Evolutionary conservation across 768 basidiomycete species (phyloP).

Genomic region (Calocybe gangraenosa): DNA sequence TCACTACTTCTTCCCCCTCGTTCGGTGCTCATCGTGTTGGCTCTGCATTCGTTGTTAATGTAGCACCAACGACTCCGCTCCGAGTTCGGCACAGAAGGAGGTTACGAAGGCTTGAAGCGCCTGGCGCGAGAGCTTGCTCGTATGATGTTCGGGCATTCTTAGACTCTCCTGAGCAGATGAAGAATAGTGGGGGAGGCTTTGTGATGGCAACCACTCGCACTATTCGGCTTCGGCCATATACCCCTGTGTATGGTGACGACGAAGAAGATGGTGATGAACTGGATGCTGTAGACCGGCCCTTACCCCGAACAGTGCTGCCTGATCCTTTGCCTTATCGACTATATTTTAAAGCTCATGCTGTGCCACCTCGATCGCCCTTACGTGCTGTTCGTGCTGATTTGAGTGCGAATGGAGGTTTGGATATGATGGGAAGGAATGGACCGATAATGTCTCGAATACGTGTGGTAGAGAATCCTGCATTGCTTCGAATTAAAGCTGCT

Average conservation of each 20-base stretch:
- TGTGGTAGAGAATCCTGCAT: slow-evolving; percentile 56
- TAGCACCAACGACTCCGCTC: neutral
- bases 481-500: slow-evolving; percentile 59
- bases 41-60: neutral
- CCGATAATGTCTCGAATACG: slow-evolving; percentile 35
- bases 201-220: slow-evolving; percentile 13
- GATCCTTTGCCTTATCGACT: slow-evolving; percentile 28
- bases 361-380: slow-evolving; percentile 40
- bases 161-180: neutral
- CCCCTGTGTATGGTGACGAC: slow-evolving; percentile 19
- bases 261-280: slow-evolving; percentile 12
- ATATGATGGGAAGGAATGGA: neutral
- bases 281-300: slow-evolving; percentile 9
- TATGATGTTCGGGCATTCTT: slow-evolving; percentile 9
- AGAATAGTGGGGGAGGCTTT: neutral
- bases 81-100: neutral
- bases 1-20: slow-evolving; percentile 24
- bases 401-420: neutral
- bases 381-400: slow-evolving; percentile 6
- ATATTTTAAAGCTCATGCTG: slow-evolving; percentile 34
- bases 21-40: slow-evolving; percentile 18
- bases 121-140: slow-evolving; percentile 3
- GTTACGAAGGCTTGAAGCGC: neutral
- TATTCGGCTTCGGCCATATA: slow-evolving; percentile 35
- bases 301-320: slow-evolving; percentile 26